Evolutionary conservation across 768 basidiomycete species (phyloP).

Genomic region (Suillus subaureus): DNA sequence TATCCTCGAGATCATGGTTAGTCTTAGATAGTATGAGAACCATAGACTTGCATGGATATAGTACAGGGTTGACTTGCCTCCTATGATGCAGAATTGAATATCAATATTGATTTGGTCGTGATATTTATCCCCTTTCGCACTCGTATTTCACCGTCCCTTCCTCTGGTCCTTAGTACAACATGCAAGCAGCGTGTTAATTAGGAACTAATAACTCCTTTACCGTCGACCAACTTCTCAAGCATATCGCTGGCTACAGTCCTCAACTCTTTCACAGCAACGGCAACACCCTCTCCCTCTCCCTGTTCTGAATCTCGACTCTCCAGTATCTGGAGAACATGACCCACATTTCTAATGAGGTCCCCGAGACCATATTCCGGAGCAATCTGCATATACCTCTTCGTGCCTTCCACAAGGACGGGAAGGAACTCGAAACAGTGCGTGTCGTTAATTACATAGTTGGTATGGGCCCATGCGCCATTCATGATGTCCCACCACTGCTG

Average conservation of each 20-base stretch:
- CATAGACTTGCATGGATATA: slow-evolving; percentile 13
- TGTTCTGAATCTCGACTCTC: not conserved
- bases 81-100: not conserved
- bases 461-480: fast-evolving
- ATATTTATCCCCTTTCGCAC: not conserved
- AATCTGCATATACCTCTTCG: not conserved
- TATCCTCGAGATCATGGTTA: no score
- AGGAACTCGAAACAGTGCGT: not conserved
- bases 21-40: slow-evolving; percentile 86
- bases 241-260: not conserved
- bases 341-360: not conserved
- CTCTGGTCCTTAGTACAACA: not conserved
- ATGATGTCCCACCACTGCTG: not conserved
- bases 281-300: not conserved
- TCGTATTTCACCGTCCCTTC: not conserved
- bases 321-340: fast-evolving
- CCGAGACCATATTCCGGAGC: not conserved
- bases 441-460: not conserved
- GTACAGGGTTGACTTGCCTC: not conserved
- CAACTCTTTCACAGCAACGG: not conserved
- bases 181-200: not conserved
- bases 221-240: not conserved
- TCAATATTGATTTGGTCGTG: not conserved
- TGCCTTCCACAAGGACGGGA: not conserved
- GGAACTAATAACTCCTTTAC: not conserved